Conservation (phyloP, 2,329 filamentous ascomycete genomes). For the Trichoderma gracile region DNA sequence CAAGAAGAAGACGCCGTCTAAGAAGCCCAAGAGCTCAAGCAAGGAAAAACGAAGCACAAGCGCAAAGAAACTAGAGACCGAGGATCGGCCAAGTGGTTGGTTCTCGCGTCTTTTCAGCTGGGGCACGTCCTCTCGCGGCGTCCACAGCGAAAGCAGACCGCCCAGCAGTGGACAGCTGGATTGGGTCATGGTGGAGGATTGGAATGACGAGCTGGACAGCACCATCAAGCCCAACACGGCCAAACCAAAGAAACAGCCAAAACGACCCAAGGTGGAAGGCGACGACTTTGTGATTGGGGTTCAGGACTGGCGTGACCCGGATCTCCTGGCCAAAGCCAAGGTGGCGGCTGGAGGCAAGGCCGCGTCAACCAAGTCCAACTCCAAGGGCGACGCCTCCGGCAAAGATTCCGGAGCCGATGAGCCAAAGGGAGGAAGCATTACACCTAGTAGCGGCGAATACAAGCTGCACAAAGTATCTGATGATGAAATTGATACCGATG, state of each 20-base stretch:
- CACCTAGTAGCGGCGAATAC: slow-evolving; percentile 73
- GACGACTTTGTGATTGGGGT: slow-evolving; percentile 75
- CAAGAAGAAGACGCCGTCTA: slow-evolving; percentile 30
- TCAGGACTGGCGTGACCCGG: slow-evolving; percentile 82
- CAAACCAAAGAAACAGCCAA: slow-evolving; percentile 32
- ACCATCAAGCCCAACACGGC: slow-evolving; percentile 44
- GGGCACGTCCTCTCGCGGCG: slow-evolving; percentile 35
- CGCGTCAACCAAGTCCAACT: neutral
- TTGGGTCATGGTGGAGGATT: slow-evolving; percentile 70
- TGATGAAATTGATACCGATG: slow-evolving; percentile 14
- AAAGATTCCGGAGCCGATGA: slow-evolving; percentile 34
- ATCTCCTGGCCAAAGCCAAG: slow-evolving; percentile 42
- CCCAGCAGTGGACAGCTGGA: slow-evolving; percentile 73
- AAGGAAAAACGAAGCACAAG: slow-evolving; percentile 34
- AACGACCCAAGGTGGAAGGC: slow-evolving; percentile 27
- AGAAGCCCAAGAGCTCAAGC: slow-evolving; percentile 20
- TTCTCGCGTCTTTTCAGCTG: slow-evolving; percentile 47
- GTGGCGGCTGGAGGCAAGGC: slow-evolving; percentile 16
- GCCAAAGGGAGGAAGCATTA: slow-evolving; percentile 66
- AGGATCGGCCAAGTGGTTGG: slow-evolving; percentile 42
- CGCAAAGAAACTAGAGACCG: slow-evolving; percentile 32
- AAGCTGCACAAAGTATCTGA: slow-evolving; percentile 28
- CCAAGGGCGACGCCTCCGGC: slow-evolving; percentile 14
- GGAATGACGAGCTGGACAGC: slow-evolving; percentile 57
- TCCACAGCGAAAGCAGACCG: slow-evolving; percentile 59